phyloP scores from a whole-genome alignment of 2,329 filamentous ascomycete species.

The Clarireedia monteithiana region DNA sequence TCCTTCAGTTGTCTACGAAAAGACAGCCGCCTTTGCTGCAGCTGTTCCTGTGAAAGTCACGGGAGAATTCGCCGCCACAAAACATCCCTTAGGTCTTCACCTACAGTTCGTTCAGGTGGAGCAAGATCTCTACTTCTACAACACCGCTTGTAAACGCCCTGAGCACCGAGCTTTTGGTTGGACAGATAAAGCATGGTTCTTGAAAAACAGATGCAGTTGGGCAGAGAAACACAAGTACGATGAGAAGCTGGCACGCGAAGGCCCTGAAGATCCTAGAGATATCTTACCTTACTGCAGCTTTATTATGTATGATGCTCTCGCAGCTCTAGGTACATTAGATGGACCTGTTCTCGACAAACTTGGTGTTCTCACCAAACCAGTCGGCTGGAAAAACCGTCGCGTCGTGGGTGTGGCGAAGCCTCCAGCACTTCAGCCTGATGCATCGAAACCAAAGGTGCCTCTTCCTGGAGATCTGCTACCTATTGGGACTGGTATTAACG shows the following conservation, averaged over 20 bases:
- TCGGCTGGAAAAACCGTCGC: background rate
- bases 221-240: slow-evolving; percentile 17
- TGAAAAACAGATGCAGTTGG: background rate
- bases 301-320: slow-evolving; percentile 25
- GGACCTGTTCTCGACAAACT: no score
- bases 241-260: background rate
- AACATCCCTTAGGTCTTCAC: slow-evolving; percentile 19
- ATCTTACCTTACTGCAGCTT: slow-evolving; percentile 21
- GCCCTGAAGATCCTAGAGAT: slow-evolving; percentile 12
- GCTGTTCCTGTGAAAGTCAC: slow-evolving; percentile 16
- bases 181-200: background rate
- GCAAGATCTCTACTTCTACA: slow-evolving; percentile 23
- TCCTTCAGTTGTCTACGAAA: slow-evolving; percentile 21
- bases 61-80: slow-evolving; percentile 12
- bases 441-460: background rate
- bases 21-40: slow-evolving; percentile 19
- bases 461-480: background rate
- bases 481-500: background rate
- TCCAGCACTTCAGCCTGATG: no score
- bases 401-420: background rate
- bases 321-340: slow-evolving; percentile 18
- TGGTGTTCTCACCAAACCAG: no score
- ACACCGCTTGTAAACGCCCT: slow-evolving; percentile 9
- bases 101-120: slow-evolving; percentile 17
- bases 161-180: background rate